Base-by-base conservation (phyloP, 306 rosid species). In the Medicago truncatula region DNA sequence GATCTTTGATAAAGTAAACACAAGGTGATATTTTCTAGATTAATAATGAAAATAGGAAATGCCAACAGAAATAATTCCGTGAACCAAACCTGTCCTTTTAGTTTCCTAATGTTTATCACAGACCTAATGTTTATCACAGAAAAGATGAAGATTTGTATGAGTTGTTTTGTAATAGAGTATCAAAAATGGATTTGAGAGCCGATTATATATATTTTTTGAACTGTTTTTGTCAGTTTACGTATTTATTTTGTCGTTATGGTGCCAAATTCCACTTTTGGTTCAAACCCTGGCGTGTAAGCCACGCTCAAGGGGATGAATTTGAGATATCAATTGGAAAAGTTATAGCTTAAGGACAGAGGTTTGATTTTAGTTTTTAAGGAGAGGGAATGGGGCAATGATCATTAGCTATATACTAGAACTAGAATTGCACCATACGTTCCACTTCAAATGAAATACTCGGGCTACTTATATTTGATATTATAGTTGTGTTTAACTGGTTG, bases 251-350 rank as follows among this genome's bases (percentile, higher is more conserved):
- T 62, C 43, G 20, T 17, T 40, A 4, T 38, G 25, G 41, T 62
- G 7, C 14, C 28, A 12, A 18, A 43, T 18, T 10, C 7, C 23
- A 13, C 25, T 28, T 58, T 69, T 56, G 20, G 7, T 46, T 53
- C 17, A 40, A 66, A 13, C 18, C 1, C 1, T 31, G 36, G 36
- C 36, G 6, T 31, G 36, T 5, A 31, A 31, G 36, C 36, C 36
- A 31, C 1, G 36, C 66, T 66, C 68, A 58, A 71, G 53, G 78
- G 23, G 43, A 34, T 65, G 60, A 40, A 23, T 47, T 59, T 52
- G 28, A 16, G 64, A 67, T 56, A 4, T 1, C 28, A 25, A 25
- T 25, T 25, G 28, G 28, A 25, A 1, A 25, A 25, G 28, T 31
- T 31, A 31, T 4, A 31, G 34, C 3, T 0, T 28, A 28, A 0